A percentile compares a stretch with the other conserved stretches of the same genome.
phyloP scores from a whole-genome alignment of 345 rosid genomes.

The Rhodamnia argentea region DNA sequence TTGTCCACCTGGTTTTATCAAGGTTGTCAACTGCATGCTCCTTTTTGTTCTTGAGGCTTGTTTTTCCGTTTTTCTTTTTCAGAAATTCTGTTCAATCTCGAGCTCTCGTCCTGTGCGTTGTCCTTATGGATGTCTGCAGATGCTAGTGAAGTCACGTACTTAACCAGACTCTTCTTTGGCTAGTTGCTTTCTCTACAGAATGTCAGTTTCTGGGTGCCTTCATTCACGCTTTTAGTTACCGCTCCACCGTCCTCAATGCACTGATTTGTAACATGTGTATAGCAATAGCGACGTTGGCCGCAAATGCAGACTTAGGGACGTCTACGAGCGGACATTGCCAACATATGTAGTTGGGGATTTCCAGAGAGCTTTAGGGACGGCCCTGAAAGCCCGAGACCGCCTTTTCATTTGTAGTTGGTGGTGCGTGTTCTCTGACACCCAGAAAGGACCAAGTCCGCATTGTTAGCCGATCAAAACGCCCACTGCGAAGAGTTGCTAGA shows the following conservation, averaged over 20 bases:
- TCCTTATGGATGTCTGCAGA: neutral
- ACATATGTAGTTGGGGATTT: neutral
- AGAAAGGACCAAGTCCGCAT: neutral
- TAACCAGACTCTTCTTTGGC: neutral
- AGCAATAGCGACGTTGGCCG: neutral
- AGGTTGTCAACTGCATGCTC: constrained; percentile 19
- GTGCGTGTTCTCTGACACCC: neutral
- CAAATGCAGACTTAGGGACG: neutral
- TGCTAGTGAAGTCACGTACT: neutral
- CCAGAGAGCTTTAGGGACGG: neutral
- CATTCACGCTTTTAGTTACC: neutral
- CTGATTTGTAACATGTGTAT: neutral
- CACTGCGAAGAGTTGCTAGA: neutral
- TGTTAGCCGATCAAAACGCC: neutral
- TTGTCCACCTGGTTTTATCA: too few species aligned
- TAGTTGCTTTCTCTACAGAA: neutral
- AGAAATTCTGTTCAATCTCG: neutral
- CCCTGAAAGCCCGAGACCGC: neutral
- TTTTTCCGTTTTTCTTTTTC: neutral
- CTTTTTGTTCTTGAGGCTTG: neutral
- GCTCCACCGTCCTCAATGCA: neutral
- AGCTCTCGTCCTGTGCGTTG: neutral
- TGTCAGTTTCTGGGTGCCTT: neutral
- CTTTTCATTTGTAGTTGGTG: neutral
- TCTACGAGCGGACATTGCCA: neutral